phyloP scores from a whole-genome alignment of 2,329 filamentous ascomycete species.

The Fusarium nodosum region DNA sequence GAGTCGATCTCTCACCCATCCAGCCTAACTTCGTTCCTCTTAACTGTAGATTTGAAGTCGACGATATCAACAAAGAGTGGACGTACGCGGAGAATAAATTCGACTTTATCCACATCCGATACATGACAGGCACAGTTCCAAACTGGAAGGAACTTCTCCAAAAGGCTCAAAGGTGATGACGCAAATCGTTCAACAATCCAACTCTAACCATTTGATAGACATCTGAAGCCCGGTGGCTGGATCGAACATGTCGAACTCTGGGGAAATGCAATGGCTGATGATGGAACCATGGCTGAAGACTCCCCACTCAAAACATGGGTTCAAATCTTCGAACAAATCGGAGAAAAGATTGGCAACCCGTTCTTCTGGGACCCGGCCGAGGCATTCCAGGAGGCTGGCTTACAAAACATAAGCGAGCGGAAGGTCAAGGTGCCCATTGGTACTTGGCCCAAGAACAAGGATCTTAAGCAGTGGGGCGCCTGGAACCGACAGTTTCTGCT shows the following conservation, averaged over 20 bases:
- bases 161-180: conserved; percentile 19
- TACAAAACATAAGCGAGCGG: conserved; percentile 23
- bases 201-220: neutral
- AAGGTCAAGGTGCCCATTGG: conserved; percentile 45
- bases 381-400: conserved; percentile 12
- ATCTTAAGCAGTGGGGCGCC: conserved; percentile 47
- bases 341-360: conserved; percentile 20
- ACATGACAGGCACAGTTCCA: conserved; percentile 29
- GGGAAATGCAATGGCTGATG: conserved; percentile 28
- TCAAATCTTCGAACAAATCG: conserved; percentile 18
- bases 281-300: conserved; percentile 32
- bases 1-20: conserved; percentile 30
- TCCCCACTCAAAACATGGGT: conserved; percentile 36
- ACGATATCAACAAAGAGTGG: conserved; percentile 35
- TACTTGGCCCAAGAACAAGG: conserved; percentile 51
- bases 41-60: conserved; percentile 31
- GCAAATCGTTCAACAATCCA: neutral
- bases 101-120: conserved; percentile 33
- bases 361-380: conserved; percentile 34
- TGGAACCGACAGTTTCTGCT: conserved; percentile 47
- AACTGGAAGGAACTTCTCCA: conserved; percentile 22
- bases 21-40: conserved; percentile 29
- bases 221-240: conserved; percentile 30
- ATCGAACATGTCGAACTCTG: conserved; percentile 34
- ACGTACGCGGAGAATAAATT: conserved; percentile 22